A percentile compares a stretch with the other conserved stretches of the same genome.
These are phyloP conservation scores for Pseudogymnoascus sp. DNA, from an alignment of 2,329 filamentous ascomycete species.

Conservation along the genomic window DNA sequence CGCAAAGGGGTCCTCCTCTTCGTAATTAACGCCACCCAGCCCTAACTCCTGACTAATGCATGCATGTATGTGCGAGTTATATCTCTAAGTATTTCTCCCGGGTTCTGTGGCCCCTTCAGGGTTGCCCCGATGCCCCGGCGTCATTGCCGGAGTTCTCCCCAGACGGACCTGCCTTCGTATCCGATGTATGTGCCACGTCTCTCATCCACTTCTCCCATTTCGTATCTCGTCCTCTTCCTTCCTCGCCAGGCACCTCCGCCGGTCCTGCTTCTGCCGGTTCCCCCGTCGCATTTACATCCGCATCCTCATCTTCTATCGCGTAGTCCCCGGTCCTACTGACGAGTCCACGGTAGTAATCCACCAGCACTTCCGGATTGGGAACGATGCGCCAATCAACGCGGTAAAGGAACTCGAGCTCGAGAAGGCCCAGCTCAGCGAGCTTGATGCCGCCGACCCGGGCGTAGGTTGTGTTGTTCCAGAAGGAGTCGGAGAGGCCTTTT, in stretches of 20 bases:
- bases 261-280: constrained; percentile 31
- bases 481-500: constrained; percentile 91
- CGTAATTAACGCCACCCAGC: constrained; percentile 5
- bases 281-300: constrained; percentile 28
- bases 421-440: constrained; percentile 76
- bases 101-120: not conserved
- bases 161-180: not conserved
- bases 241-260: constrained; percentile 23
- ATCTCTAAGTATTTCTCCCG: not conserved
- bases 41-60: constrained; percentile 7
- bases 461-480: constrained; percentile 98
- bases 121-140: not conserved
- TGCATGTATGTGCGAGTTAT: constrained; percentile 2
- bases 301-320: constrained; percentile 35
- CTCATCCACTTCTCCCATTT: constrained; percentile 28
- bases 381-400: constrained; percentile 95
- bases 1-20: constrained; percentile 1
- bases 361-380: constrained; percentile 84
- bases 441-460: constrained; percentile 89
- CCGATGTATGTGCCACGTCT: constrained; percentile 21
- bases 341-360: constrained; percentile 85
- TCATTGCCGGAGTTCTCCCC: not conserved
- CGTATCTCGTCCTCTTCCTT: constrained; percentile 13
- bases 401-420: constrained; percentile 90
- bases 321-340: constrained; percentile 61